Evolutionary conservation across 306 rosid genomes (phyloP).

Genomic region (Vigna nakashimae): DNA sequence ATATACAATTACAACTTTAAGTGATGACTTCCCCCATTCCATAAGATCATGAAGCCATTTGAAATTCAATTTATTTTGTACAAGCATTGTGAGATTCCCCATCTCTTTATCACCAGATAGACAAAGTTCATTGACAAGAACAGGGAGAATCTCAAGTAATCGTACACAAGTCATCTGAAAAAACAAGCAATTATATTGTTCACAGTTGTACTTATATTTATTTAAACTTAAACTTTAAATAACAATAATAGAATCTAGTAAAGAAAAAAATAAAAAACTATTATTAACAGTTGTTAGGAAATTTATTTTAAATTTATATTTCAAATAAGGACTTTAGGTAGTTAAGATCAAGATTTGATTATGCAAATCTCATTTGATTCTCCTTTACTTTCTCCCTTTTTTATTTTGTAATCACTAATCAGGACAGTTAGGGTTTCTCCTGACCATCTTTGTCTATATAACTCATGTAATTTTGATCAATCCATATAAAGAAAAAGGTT

Average conservation of each 20-base stretch:
- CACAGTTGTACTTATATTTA: neutral
- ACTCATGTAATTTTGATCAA: too few relatives aligned
- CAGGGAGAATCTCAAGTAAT: slow-evolving; percentile 88
- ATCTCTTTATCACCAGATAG: slow-evolving; percentile 43
- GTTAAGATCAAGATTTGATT: too few relatives aligned
- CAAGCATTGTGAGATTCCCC: slow-evolving; percentile 49
- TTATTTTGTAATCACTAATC: too few relatives aligned
- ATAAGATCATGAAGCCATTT: slow-evolving; percentile 81
- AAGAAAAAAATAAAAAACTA: neutral
- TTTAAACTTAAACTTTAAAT: too few relatives aligned
- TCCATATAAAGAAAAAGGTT: too few relatives aligned
- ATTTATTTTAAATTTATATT: too few relatives aligned
- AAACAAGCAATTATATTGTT: slow-evolving; percentile 43
- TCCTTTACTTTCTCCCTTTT: too few relatives aligned
- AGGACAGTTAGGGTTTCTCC: too few relatives aligned
- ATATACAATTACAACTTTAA: slow-evolving; percentile 80
- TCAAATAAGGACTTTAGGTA: too few relatives aligned
- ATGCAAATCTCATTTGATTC: too few relatives aligned
- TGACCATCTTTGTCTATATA: too few relatives aligned
- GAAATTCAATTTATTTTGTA: slow-evolving; percentile 56
- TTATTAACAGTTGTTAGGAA: too few relatives aligned
- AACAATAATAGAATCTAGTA: neutral
- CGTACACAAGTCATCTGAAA: slow-evolving; percentile 97
- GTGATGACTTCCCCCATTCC: slow-evolving; percentile 96
- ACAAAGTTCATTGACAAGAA: slow-evolving; percentile 63